phyloP scores from a whole-genome alignment of 1,139 yeast species.

The Kluyveromyces marxianus region DNA sequence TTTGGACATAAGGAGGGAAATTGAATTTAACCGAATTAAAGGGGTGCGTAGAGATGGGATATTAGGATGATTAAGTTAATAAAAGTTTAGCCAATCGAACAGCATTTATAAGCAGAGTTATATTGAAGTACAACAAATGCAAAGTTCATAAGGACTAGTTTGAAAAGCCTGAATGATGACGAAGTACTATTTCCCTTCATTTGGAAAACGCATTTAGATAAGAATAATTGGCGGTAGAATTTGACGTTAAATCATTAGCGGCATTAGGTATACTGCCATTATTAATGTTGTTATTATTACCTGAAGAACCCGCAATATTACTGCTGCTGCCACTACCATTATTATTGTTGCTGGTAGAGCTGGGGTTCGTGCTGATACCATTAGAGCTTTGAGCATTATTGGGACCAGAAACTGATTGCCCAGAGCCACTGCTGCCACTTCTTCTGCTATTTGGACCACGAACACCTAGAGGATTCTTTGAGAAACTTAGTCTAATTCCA shows the following conservation, averaged over 20 bases:
- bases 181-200: neutral
- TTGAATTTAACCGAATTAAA: neutral
- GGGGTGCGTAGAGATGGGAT: neutral
- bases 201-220: slow-evolving; percentile 5
- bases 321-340: neutral
- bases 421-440: slow-evolving; percentile 15
- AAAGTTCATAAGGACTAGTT: neutral
- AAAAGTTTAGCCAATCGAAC: neutral
- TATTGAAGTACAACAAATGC: neutral
- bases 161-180: too few species aligned
- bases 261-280: neutral
- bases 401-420: neutral
- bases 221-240: slow-evolving; percentile 1
- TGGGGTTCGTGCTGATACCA: neutral
- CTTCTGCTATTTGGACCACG: slow-evolving; percentile 46
- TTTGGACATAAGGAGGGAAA: neutral
- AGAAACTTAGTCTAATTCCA: slow-evolving; percentile 86
- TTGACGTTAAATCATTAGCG: neutral
- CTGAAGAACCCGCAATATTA: neutral
- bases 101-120: too few species aligned
- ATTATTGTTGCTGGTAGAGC: neutral
- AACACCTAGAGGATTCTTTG: slow-evolving; percentile 94
- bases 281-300: neutral
- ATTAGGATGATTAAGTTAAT: neutral
- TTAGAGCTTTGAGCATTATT: neutral